phyloP scores from a whole-genome alignment of 768 basidiomycete genomes.

The Tylopilus sp. region DNA sequence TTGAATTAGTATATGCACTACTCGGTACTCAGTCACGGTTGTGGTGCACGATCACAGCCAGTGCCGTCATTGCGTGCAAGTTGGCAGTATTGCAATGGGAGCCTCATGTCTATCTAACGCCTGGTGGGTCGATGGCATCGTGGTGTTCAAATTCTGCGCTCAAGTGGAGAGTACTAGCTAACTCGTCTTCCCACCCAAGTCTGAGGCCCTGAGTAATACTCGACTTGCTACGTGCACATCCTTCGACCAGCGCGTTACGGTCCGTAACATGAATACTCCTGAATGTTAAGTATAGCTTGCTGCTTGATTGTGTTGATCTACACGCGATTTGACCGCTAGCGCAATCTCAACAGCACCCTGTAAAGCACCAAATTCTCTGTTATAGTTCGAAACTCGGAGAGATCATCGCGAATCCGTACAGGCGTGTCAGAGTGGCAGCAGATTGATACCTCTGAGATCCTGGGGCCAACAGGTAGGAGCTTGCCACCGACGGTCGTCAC shows the following conservation, averaged over 20 bases:
- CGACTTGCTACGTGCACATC: background rate
- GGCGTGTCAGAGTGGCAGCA: slow-evolving; percentile 67
- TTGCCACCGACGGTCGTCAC: slow-evolving; percentile 47
- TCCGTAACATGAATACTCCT: background rate
- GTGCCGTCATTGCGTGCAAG: too few species aligned
- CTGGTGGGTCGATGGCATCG: too few species aligned
- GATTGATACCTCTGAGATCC: slow-evolving; percentile 52
- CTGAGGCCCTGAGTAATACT: too few species aligned
- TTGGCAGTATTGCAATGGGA: too few species aligned
- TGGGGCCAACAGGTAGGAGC: slow-evolving; percentile 40
- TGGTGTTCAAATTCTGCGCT: too few species aligned
- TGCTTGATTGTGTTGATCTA: slow-evolving; percentile 48
- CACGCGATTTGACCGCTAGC: slow-evolving; percentile 47
- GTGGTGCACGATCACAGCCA: too few species aligned
- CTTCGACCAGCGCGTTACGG: background rate
- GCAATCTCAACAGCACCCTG: slow-evolving; percentile 56
- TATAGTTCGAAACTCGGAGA: background rate
- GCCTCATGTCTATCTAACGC: too few species aligned
- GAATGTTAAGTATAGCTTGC: slow-evolving; percentile 27
- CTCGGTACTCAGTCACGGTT: too few species aligned
- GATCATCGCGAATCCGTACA: slow-evolving; percentile 32
- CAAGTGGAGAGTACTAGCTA: too few species aligned
- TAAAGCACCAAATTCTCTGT: background rate
- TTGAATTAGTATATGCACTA: too few species aligned
- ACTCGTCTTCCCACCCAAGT: too few species aligned